Evolutionary conservation across 2,329 filamentous ascomycete genomes (phyloP).

Genomic region (Colletotrichum paranaense): DNA sequence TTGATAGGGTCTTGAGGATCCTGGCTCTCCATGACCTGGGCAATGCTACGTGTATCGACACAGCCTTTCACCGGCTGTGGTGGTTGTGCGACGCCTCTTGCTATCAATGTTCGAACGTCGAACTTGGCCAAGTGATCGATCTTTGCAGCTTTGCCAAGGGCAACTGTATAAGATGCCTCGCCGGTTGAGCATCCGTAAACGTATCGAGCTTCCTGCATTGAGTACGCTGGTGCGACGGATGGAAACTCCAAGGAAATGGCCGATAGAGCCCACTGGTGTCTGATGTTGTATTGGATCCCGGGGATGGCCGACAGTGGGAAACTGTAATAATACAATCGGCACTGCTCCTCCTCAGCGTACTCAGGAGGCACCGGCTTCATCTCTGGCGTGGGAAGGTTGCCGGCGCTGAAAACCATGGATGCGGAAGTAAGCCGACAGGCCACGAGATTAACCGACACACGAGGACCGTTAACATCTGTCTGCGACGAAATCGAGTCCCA

Average conservation of each 20-base stretch:
- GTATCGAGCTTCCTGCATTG: conserved; percentile 69
- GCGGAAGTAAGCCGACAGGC: conserved; percentile 75
- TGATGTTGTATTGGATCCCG: conserved; percentile 52
- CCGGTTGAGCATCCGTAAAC: conserved; percentile 76
- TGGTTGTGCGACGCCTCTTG: conserved; percentile 57
- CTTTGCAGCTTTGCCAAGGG: conserved; percentile 73
- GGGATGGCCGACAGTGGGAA: conserved; percentile 57
- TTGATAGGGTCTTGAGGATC: conserved; percentile 66
- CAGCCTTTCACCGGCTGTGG: conserved; percentile 67
- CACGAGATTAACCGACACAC: conserved; percentile 67
- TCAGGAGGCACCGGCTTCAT: conserved; percentile 43
- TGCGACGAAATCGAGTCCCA: conserved; percentile 64
- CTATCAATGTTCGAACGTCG: conserved; percentile 65
- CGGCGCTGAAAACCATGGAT: conserved; percentile 72
- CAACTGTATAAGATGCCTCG: conserved; percentile 66
- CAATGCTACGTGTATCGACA: conserved; percentile 67
- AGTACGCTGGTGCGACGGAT: conserved; percentile 62
- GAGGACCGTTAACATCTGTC: conserved; percentile 24
- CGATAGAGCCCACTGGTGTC: conserved; percentile 72
- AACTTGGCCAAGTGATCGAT: conserved; percentile 75
- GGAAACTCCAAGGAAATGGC: conserved; percentile 78
- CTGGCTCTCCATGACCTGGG: conserved; percentile 59
- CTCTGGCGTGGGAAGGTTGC: conserved; percentile 67
- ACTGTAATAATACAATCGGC: conserved; percentile 75
- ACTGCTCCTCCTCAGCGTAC: conserved; percentile 71